These are phyloP conservation scores for Neofusicoccum sp. DNA, from an alignment of 2,329 filamentous ascomycete genomes.

Conservation along the genomic window DNA sequence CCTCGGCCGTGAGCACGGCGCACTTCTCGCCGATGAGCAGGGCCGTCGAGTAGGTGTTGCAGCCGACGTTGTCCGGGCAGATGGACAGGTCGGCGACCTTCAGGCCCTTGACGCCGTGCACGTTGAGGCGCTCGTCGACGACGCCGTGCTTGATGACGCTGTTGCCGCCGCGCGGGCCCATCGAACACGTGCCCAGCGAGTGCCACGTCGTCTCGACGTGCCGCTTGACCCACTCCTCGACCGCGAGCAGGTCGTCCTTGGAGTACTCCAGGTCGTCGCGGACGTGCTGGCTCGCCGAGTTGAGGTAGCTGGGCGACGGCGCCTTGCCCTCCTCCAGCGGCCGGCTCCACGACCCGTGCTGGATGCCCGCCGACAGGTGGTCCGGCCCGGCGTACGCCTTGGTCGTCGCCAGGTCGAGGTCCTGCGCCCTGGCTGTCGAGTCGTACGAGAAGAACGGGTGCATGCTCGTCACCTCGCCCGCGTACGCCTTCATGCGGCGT, in stretches of 20 bases:
- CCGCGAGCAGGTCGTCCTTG: slow-evolving; percentile 59
- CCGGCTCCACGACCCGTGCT: slow-evolving; percentile 68
- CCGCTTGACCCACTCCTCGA: slow-evolving; percentile 62
- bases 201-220: slow-evolving; percentile 79
- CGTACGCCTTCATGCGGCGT: slow-evolving; percentile 73
- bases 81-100: slow-evolving; percentile 76
- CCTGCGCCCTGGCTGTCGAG: slow-evolving; percentile 65
- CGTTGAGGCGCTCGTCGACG: slow-evolving; percentile 72
- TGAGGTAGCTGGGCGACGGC: slow-evolving; percentile 53
- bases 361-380: slow-evolving; percentile 68
- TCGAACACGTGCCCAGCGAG: slow-evolving; percentile 66
- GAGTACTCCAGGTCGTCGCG: slow-evolving; percentile 66
- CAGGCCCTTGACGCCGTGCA: slow-evolving; percentile 72
- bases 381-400: slow-evolving; percentile 72
- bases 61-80: slow-evolving; percentile 76
- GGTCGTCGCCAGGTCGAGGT: slow-evolving; percentile 73
- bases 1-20: slow-evolving; percentile 67
- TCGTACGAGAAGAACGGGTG: slow-evolving; percentile 73
- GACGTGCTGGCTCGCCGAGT: slow-evolving; percentile 61
- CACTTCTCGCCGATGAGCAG: slow-evolving; percentile 75
- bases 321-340: slow-evolving; percentile 57
- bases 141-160: slow-evolving; percentile 78
- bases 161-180: slow-evolving; percentile 74
- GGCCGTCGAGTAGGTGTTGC: slow-evolving; percentile 61
- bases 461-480: slow-evolving; percentile 62